Base-by-base conservation (phyloP, 2,329 filamentous ascomycete species). In the Diaporthe capsici region DNA sequence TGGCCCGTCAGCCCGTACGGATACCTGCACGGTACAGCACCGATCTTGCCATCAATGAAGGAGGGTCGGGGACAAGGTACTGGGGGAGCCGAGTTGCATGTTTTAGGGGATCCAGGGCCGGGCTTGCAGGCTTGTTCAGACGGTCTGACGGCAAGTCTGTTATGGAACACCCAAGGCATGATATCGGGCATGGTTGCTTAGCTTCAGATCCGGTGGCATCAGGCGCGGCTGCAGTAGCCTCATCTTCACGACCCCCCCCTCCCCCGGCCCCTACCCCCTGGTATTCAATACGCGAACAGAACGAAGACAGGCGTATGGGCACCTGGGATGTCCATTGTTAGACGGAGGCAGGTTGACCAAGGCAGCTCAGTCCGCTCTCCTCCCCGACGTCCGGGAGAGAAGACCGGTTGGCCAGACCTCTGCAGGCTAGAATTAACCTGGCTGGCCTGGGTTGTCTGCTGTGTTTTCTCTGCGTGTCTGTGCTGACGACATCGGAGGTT, bases 141-240 rank as follows among this genome's bases (percentile, higher is more conserved):
- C 65, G 65, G 65, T 28, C 34, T 70, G 49, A 55, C 65, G 65
- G 65, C 65, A 70, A 70, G 65, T 53, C 65, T 70, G 47, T 70
- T 70, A 70, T 70, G 65, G 65, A 34, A 70, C 65, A 70, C 65
- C 65, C 47, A 70, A 70, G 65, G 65, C 65, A 70, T 70, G 49
- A 70, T 70, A 70, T 55, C 65, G 49, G 65, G 65, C 65, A 70
- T 70, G 65, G 65, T 55, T 70, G 65, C 31, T 55, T 70, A 70
- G 65, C 49, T 70, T 70, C 65, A 70, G 65, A 70, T 70, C 49
- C 49, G 49, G 65, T 70, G 65, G 22, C 65, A 70, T 70, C 31
- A 70, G 65, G 65, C 65, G 65, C 65, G 65, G 65, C 65, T 55
- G 65, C 65, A 70, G 65, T 39, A 70, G 65, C 65, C 65, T 70